phyloP scores from a whole-genome alignment of 2,329 filamentous ascomycete species.

The Seiridium unicorne region DNA sequence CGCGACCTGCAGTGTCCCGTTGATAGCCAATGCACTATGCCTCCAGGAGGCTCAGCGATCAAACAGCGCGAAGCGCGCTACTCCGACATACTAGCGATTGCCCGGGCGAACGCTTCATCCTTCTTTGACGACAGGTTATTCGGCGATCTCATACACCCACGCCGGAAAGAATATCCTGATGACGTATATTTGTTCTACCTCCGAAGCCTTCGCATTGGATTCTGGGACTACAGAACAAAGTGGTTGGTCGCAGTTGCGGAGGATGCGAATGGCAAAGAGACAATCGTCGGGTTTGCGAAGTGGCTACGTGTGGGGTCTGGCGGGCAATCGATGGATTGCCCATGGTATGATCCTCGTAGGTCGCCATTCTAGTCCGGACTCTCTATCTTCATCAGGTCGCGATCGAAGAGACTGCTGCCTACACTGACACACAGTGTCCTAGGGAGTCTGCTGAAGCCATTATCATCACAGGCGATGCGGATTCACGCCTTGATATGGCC shows the following conservation, averaged over 20 bases:
- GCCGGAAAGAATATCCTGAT: conserved; percentile 26
- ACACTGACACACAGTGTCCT: not conserved
- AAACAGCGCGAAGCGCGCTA: conserved; percentile 15
- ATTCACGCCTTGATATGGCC: conserved; percentile 15
- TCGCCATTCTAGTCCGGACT: not conserved
- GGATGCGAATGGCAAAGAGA: conserved; percentile 11
- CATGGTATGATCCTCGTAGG: conserved; percentile 18
- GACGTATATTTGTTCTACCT: conserved; percentile 30
- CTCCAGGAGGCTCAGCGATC: not conserved
- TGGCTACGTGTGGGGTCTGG: conserved; percentile 21
- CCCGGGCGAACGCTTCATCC: conserved; percentile 26
- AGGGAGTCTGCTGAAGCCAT: conserved; percentile 17
- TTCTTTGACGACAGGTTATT: conserved; percentile 33
- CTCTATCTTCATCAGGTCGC: no score
- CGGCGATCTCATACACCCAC: conserved; percentile 31
- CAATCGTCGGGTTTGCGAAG: conserved; percentile 20
- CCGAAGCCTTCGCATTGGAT: conserved; percentile 21
- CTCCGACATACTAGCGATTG: conserved; percentile 24
- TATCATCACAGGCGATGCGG: conserved; percentile 10
- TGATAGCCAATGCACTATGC: not conserved
- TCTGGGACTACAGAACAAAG: conserved; percentile 25
- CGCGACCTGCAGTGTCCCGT: no score
- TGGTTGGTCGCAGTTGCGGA: conserved; percentile 24
- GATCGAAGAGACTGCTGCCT: not conserved
- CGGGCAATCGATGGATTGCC: conserved; percentile 12